phyloP scores from a whole-genome alignment of 1,284 basidiomycete genomes.

The Melampsora larici-populina region DNA sequence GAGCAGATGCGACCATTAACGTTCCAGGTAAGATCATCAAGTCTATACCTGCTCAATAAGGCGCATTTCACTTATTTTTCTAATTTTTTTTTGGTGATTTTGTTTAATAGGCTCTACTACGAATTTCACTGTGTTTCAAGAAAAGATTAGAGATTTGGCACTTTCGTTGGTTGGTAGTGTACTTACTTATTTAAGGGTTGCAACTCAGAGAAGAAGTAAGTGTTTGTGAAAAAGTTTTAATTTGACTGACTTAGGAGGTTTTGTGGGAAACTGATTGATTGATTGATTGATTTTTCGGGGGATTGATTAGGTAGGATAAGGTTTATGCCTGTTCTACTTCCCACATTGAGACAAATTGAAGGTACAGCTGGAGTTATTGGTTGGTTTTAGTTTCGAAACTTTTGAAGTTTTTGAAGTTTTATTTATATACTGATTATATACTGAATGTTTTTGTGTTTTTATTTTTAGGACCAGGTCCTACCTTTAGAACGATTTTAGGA shows the following conservation, averaged over 20 bases:
- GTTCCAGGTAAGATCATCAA: slow-evolving; percentile 28
- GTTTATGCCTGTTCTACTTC: slow-evolving; percentile 39
- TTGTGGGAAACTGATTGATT: not conserved
- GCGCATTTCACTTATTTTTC: not conserved
- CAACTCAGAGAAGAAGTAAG: slow-evolving; percentile 39
- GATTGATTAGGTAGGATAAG: slow-evolving; percentile 28
- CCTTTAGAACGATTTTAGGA: slow-evolving; percentile 32
- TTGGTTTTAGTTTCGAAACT: not conserved
- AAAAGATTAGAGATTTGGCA: slow-evolving; percentile 35
- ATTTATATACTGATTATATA: too few species aligned
- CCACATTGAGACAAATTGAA: slow-evolving; percentile 31
- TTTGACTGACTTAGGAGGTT: not conserved
- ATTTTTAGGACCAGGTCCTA: slow-evolving; percentile 30
- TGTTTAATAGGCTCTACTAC: slow-evolving; percentile 20
- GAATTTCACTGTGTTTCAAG: slow-evolving; percentile 36
- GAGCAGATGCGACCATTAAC: slow-evolving; percentile 26
- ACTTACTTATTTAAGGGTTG: slow-evolving; percentile 37
- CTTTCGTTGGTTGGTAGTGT: slow-evolving; percentile 27
- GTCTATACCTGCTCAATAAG: not conserved
- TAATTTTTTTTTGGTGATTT: not conserved
- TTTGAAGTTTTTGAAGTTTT: not conserved
- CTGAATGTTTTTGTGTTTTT: too few species aligned
- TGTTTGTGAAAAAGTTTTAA: not conserved
- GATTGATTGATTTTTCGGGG: not conserved
- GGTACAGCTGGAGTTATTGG: slow-evolving; percentile 30